Percentiles rank a stretch among this genome's conserved stretches.
Evolutionary conservation across 148 eudicot species (phyloP).

Genomic region (Bassia scoparia): DNA sequence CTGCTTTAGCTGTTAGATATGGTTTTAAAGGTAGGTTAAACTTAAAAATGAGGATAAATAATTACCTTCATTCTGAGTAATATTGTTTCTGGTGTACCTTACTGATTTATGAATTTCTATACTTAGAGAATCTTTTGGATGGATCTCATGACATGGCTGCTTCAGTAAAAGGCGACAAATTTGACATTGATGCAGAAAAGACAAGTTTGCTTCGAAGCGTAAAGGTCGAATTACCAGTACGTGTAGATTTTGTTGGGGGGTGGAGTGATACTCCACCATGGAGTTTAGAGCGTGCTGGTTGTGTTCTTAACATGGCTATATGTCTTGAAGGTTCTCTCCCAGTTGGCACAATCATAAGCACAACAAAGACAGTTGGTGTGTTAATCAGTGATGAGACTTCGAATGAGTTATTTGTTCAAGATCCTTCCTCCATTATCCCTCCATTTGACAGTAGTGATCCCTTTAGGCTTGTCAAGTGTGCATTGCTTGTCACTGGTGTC

Average conservation of each 20-base stretch:
- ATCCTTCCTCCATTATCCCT: constrained; percentile 50
- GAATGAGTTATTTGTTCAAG: constrained; percentile 57
- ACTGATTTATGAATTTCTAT: constrained; percentile 4
- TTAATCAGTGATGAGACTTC: constrained; percentile 56
- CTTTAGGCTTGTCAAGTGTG: constrained; percentile 93
- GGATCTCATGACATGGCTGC: constrained; percentile 37
- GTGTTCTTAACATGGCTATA: constrained; percentile 94
- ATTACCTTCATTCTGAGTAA: not conserved
- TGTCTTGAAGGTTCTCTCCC: constrained; percentile 77
- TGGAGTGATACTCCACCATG: constrained; percentile 99
- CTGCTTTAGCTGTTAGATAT: constrained; percentile 93
- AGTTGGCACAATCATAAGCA: constrained; percentile 71
- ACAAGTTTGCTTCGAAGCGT: constrained; percentile 39
- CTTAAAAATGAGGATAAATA: not conserved
- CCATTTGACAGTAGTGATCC: constrained; percentile 77
- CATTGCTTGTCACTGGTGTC: constrained; percentile 75
- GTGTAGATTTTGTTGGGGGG: constrained; percentile 97
- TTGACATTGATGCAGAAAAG: constrained; percentile 29
- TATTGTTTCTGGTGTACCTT: not conserved
- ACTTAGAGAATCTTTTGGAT: constrained; percentile 55
- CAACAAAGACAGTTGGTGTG: constrained; percentile 43
- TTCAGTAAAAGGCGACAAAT: constrained; percentile 25
- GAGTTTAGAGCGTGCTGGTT: constrained; percentile 97
- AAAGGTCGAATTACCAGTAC: constrained; percentile 88
- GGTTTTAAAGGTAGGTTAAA: constrained; percentile 72